Evolutionary conservation across 2,329 filamentous ascomycete species (phyloP), one percentile per base, ranked within the genome.

Genomic region (Fusarium sp.): DNA sequence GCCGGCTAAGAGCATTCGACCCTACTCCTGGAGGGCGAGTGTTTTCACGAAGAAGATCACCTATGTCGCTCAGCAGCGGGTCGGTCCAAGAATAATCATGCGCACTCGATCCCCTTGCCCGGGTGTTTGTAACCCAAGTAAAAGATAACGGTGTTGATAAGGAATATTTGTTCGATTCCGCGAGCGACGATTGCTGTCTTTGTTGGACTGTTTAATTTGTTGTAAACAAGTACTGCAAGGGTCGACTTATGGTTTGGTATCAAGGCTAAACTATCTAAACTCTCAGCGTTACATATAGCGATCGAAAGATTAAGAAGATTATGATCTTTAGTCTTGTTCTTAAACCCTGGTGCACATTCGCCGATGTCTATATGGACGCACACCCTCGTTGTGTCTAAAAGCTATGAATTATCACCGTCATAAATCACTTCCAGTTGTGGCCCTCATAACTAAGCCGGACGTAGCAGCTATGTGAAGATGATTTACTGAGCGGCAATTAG

Each of bases 401-500:
- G 11, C 28, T 31, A 12, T 31, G 11, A 18, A 31, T 8, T n/a
- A 45, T 31, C 30, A 11, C 8, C 20, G 20, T 23, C 20, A 16
- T 3, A 23, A 36, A n/a, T 10, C 15, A 16, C 5, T 15, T 47
- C 30, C 9, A 16, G 18, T 18, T 20, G 18, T 16, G 7, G 12
- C 11, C 15, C 28, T 52, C 50, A 34, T 31, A 8, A 26, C 18
- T 49, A 12, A 20, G 12, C 8, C 12, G 13, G 8, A 26, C 38
- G 5, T n/a, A 18, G 12, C n/a, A 28, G 18, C 28, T 31, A 28
- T 15, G 28, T 7, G 10, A 10, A 26, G 7, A 8, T 6, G 8
- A 9, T 42, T 72, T 63, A 80, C 52, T 70, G 67, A 12, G 77
- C 75, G 18, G 84, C 85, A 67, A 88, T 79, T 73, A 94, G 80